These are phyloP conservation scores for Anaeromyces robustus DNA, from an alignment of 192 early-diverging fungal genomes.

Conservation along the genomic window DNA sequence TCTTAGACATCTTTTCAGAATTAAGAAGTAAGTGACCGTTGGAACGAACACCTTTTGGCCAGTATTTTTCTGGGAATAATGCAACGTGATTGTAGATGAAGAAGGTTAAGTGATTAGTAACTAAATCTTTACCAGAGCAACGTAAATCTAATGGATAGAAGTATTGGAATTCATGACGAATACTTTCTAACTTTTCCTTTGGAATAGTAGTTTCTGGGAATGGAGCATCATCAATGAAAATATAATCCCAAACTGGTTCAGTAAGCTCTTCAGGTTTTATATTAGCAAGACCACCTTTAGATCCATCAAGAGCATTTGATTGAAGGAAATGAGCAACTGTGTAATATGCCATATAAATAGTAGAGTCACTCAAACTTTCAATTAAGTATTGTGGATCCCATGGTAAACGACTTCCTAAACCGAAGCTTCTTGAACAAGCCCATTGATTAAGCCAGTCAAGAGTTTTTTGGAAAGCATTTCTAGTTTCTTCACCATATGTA, in stretches of 20 bases:
- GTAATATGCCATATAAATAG: conserved; percentile 99
- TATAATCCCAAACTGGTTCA: conserved; percentile 81
- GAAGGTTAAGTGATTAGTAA: conserved; percentile 96
- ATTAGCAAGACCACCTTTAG: conserved; percentile 52
- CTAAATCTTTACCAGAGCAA: conserved; percentile 88
- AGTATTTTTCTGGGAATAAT: conserved; percentile 77
- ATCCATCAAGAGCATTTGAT: conserved; percentile 67
- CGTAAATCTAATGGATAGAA: conserved; percentile 98
- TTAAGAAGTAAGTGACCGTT: conserved; percentile 96
- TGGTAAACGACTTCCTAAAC: conserved; percentile 80
- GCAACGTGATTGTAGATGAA: conserved; percentile 92
- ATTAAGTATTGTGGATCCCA: conserved; percentile 88
- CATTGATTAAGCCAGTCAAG: conserved; percentile 90
- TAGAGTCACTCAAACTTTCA: conserved; percentile 93
- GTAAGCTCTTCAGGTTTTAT: conserved; percentile 78
- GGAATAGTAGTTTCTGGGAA: conserved; percentile 37
- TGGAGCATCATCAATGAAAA: conserved; percentile 53
- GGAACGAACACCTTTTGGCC: conserved; percentile 71
- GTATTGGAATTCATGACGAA: conserved; percentile 86
- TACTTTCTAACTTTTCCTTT: conserved; percentile 47
- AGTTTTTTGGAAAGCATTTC: conserved; percentile 67
- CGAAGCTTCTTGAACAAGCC: conserved; percentile 90
- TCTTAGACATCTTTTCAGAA: conserved; percentile 95
- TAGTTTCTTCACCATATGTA: conserved; percentile 61
- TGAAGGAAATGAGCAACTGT: conserved; percentile 57